Evolutionary conservation across 208 protist genomes (phyloP), one percentile per base, ranked within the genome.

Genomic region (Phytomonas sp.): DNA sequence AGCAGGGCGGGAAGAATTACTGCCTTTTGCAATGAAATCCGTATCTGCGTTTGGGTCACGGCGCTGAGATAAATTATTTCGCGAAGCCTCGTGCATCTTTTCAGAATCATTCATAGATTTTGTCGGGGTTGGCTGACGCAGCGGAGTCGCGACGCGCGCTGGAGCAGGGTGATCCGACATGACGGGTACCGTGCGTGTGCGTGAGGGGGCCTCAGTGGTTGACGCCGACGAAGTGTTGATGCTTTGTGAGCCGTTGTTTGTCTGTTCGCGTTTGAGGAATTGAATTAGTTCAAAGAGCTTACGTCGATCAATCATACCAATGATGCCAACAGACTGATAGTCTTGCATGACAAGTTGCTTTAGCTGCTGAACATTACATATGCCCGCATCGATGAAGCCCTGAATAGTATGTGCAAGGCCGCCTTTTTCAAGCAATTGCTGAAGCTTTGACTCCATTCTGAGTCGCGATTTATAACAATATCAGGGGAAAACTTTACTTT

Each of bases 221-320:
- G 75, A 53, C 17, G 56, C 53, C 9, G 74, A 70, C 62, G 77
- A 75, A 36, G 68, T 65, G 40, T 34, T 71, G 32, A 26, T 56
- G 26, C 20, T 56, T 56, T 56, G 62, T 69, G 2, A 72, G 76
- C 36, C 71, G 68, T 46, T 70, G 78, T 6, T 74, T 71, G 79
- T 62, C 64, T 83, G 80, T 40, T 91, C 91, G 62, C 88, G 80
- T 79, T 96, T 96, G 63, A 97, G 79, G 30, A 82, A 84, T 71
- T 96, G 91, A 68, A 97, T 97, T 29, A 97, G 81, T 71, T 96
- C 91, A 71, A 97, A 97, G 17, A 97, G 84, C 76, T 96, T 96
- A 8, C 92, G 83, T 31, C 90, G 87, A 79, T 97, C 93, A 2
- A 82, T 83, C 88, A 96, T 96, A 64, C 90, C 86, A 69, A 90